Conservation (phyloP, 1,284 basidiomycete genomes). For the Kwoniella shivajii region DNA sequence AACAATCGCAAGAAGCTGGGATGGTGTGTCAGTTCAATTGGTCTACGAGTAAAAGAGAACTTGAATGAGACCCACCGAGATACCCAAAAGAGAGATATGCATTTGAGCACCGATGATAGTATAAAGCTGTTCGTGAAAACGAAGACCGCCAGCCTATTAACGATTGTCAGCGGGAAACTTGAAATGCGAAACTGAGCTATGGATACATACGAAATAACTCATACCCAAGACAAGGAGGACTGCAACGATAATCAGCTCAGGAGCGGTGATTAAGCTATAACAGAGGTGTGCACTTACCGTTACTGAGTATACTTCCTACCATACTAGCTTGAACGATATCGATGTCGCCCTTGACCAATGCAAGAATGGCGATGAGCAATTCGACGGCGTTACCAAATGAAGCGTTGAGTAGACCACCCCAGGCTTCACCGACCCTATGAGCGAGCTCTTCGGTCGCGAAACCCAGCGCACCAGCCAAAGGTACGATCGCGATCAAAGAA, state of each 20-base stretch:
- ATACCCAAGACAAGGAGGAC: constrained; percentile 77
- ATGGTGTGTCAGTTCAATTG: constrained; percentile 2
- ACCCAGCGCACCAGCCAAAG: constrained; percentile 56
- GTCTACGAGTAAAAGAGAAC: background rate
- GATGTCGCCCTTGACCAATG: constrained; percentile 76
- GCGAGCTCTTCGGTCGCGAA: constrained; percentile 59
- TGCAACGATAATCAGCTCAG: background rate
- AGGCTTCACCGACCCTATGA: constrained; percentile 55
- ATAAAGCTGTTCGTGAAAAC: constrained; percentile 67
- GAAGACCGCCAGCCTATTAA: constrained; percentile 56
- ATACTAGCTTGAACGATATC: constrained; percentile 74
- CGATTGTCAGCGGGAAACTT: background rate
- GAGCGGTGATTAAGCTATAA: background rate
- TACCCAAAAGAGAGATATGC: constrained; percentile 74
- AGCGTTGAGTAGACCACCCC: constrained; percentile 57
- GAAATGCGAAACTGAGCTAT: background rate
- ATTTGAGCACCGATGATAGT: constrained; percentile 72
- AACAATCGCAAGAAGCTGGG: constrained; percentile 62
- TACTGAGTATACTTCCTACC: constrained; percentile 66
- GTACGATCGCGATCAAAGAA: constrained; percentile 60
- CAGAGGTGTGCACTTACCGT: constrained; percentile 48
- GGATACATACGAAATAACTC: constrained; percentile 55
- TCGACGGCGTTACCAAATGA: constrained; percentile 59
- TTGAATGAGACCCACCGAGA: constrained; percentile 68
- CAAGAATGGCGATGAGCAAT: constrained; percentile 68